phyloP scores from a whole-genome alignment of 2,329 filamentous ascomycete genomes.

The Dactylonectria macrodidyma region DNA sequence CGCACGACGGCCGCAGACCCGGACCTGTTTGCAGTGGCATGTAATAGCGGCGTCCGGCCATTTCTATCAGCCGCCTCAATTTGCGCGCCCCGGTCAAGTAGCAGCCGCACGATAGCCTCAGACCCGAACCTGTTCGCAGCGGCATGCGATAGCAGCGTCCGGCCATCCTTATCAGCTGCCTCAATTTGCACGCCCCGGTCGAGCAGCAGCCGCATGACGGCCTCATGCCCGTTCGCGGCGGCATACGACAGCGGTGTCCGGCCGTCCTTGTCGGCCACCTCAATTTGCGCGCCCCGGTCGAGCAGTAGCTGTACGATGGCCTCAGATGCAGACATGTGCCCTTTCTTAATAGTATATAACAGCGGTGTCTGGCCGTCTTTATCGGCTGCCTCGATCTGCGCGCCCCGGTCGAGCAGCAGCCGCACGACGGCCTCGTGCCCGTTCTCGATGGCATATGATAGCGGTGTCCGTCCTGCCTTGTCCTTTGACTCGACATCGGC shows the following conservation, averaged over 20 bases:
- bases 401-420: not conserved
- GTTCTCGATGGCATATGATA: constrained; percentile 2
- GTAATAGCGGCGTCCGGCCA: too few relatives aligned
- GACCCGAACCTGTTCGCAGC: too few relatives aligned
- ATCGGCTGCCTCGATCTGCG: not conserved
- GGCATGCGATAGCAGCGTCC: too few relatives aligned
- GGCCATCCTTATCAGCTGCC: too few relatives aligned
- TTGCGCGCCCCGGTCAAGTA: too few relatives aligned
- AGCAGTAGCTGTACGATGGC: not conserved
- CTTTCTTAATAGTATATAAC: too few relatives aligned
- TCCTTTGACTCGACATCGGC: not conserved
- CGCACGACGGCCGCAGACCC: not conserved
- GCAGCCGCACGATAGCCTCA: too few relatives aligned
- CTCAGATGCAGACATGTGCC: too few relatives aligned
- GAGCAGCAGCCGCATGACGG: not conserved
- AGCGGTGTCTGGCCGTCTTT: not conserved
- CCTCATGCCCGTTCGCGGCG: not conserved
- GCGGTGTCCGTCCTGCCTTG: not conserved
- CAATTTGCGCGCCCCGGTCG: not conserved
- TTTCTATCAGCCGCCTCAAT: too few relatives aligned
- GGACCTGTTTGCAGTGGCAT: too few relatives aligned
- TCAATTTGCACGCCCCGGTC: too few relatives aligned
- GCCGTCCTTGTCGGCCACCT: rapidly evolving
- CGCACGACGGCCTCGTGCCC: not conserved
- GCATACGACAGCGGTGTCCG: constrained; percentile 22